Conservation (phyloP, 2,329 filamentous ascomycete species). For the Pezicula neosporulosa region DNA sequence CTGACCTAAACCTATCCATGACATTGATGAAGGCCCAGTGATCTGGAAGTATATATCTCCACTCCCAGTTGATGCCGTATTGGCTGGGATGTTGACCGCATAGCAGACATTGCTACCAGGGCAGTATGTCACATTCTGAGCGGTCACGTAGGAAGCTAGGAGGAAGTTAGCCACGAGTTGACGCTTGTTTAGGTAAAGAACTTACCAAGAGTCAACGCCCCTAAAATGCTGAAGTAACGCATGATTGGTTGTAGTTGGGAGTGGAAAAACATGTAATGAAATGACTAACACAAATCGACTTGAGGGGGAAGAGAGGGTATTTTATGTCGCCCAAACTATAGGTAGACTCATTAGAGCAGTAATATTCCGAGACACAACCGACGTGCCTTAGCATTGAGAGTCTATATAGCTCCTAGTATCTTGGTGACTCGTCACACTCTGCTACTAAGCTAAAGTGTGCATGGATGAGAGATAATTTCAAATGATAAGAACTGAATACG, state of each 20-base stretch:
- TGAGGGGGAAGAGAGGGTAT: too few relatives aligned
- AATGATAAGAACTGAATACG: too few relatives aligned
- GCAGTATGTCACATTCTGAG: slow-evolving; percentile 19
- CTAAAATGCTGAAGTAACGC: not conserved
- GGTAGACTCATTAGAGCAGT: too few relatives aligned
- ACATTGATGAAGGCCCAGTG: slow-evolving; percentile 45
- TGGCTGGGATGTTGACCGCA: slow-evolving; percentile 49
- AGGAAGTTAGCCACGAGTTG: slow-evolving; percentile 27
- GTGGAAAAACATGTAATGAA: not conserved
- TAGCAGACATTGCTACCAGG: slow-evolving; percentile 29
- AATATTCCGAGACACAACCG: too few relatives aligned
- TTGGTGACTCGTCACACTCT: too few relatives aligned
- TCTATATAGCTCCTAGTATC: too few relatives aligned
- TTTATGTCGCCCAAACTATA: too few relatives aligned
- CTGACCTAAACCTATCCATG: slow-evolving; percentile 55
- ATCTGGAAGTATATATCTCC: slow-evolving; percentile 58
- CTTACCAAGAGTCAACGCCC: slow-evolving; percentile 15
- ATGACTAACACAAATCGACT: too few relatives aligned
- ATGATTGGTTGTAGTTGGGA: not conserved
- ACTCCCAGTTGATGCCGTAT: slow-evolving; percentile 43
- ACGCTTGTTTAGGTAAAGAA: slow-evolving; percentile 20
- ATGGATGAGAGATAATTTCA: too few relatives aligned
- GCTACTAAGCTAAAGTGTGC: too few relatives aligned
- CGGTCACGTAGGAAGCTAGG: slow-evolving; percentile 12
- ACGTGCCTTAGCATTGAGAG: too few relatives aligned